Percentiles rank a stretch among this genome's conserved stretches.
These are phyloP conservation scores for Bacidia rubella DNA, from an alignment of 495 filamentous ascomycete species.

Conservation along the genomic window DNA sequence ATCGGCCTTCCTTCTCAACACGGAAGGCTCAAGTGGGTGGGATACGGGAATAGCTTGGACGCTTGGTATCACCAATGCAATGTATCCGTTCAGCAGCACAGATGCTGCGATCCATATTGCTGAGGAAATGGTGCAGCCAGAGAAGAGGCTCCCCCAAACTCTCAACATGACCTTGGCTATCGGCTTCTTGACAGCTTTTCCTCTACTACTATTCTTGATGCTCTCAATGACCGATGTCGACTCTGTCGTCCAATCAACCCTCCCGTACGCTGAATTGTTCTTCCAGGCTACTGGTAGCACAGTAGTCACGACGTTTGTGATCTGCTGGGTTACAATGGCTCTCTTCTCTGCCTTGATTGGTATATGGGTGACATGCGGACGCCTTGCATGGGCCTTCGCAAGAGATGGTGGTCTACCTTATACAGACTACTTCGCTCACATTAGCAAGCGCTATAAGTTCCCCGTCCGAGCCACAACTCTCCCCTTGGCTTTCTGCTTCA, in stretches of 20 bases:
- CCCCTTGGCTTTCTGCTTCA: constrained; percentile 18
- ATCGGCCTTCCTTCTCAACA: constrained; percentile 11
- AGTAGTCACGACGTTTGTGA: constrained; percentile 18
- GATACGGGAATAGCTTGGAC: constrained; percentile 26
- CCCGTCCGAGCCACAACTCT: constrained; percentile 23
- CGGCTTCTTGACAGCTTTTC: constrained; percentile 24
- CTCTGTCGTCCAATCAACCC: constrained; percentile 15
- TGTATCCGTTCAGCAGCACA: constrained; percentile 21
- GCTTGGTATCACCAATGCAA: constrained; percentile 24
- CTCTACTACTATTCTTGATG: constrained; percentile 26
- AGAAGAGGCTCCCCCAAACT: constrained; percentile 22
- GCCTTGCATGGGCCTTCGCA: constrained; percentile 30
- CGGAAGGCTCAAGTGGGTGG: constrained; percentile 23
- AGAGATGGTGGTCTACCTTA: constrained; percentile 22
- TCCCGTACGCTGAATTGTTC: constrained; percentile 20
- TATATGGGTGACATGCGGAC: constrained; percentile 23
- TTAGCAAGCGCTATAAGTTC: constrained; percentile 16
- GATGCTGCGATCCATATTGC: constrained; percentile 22
- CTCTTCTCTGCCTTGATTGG: constrained; percentile 22
- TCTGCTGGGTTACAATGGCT: constrained; percentile 21
- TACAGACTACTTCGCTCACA: constrained; percentile 19
- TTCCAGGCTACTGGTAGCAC: constrained; percentile 23
- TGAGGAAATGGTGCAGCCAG: constrained; percentile 20
- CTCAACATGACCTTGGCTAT: constrained; percentile 27
- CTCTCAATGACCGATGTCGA: constrained; percentile 23